Percentiles rank a stretch among this genome's conserved stretches.
Conservation (phyloP, 2,329 filamentous ascomycete species). For the Aspergillus pseudoglaucus region DNA sequence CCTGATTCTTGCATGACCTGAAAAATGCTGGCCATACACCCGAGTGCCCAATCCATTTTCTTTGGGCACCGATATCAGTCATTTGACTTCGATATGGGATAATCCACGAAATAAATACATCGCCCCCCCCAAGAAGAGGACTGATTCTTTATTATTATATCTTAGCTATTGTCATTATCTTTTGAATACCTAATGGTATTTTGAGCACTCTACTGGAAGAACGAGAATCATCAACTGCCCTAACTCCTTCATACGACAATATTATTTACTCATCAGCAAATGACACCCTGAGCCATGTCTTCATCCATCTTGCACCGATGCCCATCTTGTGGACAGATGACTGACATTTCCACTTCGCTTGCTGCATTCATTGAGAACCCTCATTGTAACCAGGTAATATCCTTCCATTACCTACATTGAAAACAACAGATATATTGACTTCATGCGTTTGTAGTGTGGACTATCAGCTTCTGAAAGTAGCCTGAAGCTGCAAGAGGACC, state of each 20-base stretch:
- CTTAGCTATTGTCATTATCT: not conserved
- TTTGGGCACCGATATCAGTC: conserved; percentile 10
- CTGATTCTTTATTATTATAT: no score
- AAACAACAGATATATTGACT: conserved; percentile 12
- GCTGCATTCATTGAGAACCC: conserved; percentile 32
- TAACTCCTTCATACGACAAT: not conserved
- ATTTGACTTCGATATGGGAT: not conserved
- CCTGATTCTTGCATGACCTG: no score
- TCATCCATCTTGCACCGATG: conserved; percentile 33
- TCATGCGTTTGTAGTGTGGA: conserved; percentile 29
- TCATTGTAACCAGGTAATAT: conserved; percentile 37
- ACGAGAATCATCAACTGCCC: not conserved
- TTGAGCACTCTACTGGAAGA: not conserved
- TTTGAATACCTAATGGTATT: not conserved
- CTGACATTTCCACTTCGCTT: conserved; percentile 29
- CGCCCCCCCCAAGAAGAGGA: no score
- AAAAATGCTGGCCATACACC: not conserved
- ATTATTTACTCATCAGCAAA: not conserved
- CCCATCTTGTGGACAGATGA: conserved; percentile 32
- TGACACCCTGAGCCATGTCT: conserved; percentile 21
- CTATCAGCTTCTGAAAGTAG: conserved; percentile 37
- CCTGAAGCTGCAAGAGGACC: conserved; percentile 70
- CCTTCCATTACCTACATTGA: not conserved
- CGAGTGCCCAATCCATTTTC: conserved; percentile 11
- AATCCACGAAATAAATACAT: not conserved